phyloP scores from a whole-genome alignment of 23 red algal species.

The Agarophyton chilense region DNA sequence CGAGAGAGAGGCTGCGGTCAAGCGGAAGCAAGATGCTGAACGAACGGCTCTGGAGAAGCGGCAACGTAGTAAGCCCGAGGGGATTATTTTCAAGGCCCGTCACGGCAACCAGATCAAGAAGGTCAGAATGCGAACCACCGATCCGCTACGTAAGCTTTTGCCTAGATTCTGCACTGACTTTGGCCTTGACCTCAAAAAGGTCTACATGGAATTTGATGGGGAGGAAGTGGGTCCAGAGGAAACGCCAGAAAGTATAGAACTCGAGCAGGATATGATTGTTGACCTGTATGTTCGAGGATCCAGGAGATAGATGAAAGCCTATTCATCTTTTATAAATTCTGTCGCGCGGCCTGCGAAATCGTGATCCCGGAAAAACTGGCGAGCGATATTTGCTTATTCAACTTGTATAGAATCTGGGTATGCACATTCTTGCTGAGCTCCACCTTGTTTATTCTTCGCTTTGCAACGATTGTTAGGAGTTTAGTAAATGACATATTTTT shows the following conservation, averaged over 20 bases:
- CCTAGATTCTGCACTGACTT: slow-evolving; percentile 27
- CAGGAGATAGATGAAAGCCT: slow-evolving; percentile 1
- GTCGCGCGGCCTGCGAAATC: no score
- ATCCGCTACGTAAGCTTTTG: slow-evolving; percentile 15
- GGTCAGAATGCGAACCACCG: slow-evolving; percentile 26
- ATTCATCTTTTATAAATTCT: background rate
- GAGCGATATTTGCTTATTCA: background rate
- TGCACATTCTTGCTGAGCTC: background rate
- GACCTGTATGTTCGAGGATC: slow-evolving; percentile 14
- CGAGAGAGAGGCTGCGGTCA: background rate
- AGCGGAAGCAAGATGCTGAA: background rate
- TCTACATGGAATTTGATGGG: slow-evolving; percentile 27
- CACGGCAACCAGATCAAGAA: background rate
- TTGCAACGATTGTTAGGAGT: background rate
- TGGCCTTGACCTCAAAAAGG: slow-evolving; percentile 16
- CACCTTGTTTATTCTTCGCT: background rate
- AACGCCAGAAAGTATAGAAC: slow-evolving; percentile 23
- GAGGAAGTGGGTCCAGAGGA: slow-evolving; percentile 20
- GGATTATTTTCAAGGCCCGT: slow-evolving; percentile 27
- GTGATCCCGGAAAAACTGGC: background rate
- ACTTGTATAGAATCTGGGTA: background rate
- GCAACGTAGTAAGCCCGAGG: background rate
- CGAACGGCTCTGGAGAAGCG: background rate
- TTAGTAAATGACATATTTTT: background rate
- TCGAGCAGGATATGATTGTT: slow-evolving; percentile 41